Base-by-base conservation (phyloP, 805 yeast genomes). In the Candida tibetensis region DNA sequence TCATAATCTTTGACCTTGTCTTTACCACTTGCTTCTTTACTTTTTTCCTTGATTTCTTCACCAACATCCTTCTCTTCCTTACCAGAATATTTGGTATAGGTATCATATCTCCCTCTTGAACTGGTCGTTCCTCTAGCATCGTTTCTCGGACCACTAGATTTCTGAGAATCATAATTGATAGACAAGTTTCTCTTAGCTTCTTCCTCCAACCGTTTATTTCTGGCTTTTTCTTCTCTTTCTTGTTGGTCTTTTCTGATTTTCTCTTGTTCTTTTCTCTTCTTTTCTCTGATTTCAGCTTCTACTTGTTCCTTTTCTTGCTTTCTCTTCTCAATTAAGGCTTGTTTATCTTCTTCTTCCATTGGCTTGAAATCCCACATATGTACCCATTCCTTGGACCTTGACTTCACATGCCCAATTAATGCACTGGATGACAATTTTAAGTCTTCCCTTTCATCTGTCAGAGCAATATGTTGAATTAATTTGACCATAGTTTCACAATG, bases 381-480 rank as follows among this genome's bases (percentile, higher is more conserved):
- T 2, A 77, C 61, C 72, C 84, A 74, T 0, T 62, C 60, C 26
- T 64, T 69, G 15, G 75, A 58, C 30, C 79, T 67, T 0, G 86
- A 76, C 40, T 73, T 76, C 17, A 84, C 59, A 43, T 81, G 81
- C 0, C 88, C 90, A 36, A 76, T 63, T 36, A 85, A 67, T 1
- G 93, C 90, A 56, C 72, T 78, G 0, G 88, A 79, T 1, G 96
- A 82, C 25, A 90, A 64, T 51, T 78, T 84, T 49, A 90, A 71
- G 59, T 90, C 98, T 38, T 85, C 90, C 46, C 97, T 74, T 3
- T 62, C 54, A 45, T 90, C 97, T 0, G 57, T 52, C 4, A 57
- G 44, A 5, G 76, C 52, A 15, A 85, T 75, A 1, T 52, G 48
- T 21, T 76, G 70, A 23, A 90, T 63, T 8, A 69, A 58, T 4